Evolutionary conservation across 164 flowering plant genomes (phyloP), one percentile per base, ranked within the genome.

Genomic region (Liquidambar formosana): DNA sequence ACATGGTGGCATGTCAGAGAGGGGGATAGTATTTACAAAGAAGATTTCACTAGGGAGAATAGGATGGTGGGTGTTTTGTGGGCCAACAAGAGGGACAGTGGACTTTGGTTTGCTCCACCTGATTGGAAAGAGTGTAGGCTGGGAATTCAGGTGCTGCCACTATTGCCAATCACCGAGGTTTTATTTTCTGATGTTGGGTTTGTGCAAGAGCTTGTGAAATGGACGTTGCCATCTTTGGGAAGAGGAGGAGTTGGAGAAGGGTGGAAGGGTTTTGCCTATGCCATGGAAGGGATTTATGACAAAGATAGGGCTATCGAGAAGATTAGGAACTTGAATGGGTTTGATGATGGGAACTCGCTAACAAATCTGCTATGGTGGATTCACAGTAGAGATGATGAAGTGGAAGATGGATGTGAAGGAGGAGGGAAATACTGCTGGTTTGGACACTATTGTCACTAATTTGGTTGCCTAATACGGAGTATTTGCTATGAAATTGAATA

Each of bases 291-390:
- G 28, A 51, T 88, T 14, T 93, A 88, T 71, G 88, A 89, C 63
- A 87, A 78, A 76, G 75, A 72, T 10, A 70, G 76, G 11, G 97
- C 96, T 14, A 54, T 93, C 73, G 75, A 76, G 69, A 89, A 88
- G 73, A 78, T 84, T 1, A 80, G 85, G 71, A 76, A 57, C 53
- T 77, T 95, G 81, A 88, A 51, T 27, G 92, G 86, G 53, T 68
- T 62, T 65, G 97, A 95, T 71, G 96, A 93, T 80, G 97, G 99
- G 26, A 88, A 89, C 71, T 87, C 97, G 0, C 81, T 91, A 1
- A 78, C 90, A 0, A 94, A 94, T 77, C 83, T 93, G 49, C 70
- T 91, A 28, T 92, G 99, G 97, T 94, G 99, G 99, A 75, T 88
- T 63, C 84, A 86, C 65, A 91, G 90, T 63, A 79, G 94, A 75